phyloP scores from a whole-genome alignment of 2,329 filamentous ascomycete species.

The Ilyonectria destructans region DNA sequence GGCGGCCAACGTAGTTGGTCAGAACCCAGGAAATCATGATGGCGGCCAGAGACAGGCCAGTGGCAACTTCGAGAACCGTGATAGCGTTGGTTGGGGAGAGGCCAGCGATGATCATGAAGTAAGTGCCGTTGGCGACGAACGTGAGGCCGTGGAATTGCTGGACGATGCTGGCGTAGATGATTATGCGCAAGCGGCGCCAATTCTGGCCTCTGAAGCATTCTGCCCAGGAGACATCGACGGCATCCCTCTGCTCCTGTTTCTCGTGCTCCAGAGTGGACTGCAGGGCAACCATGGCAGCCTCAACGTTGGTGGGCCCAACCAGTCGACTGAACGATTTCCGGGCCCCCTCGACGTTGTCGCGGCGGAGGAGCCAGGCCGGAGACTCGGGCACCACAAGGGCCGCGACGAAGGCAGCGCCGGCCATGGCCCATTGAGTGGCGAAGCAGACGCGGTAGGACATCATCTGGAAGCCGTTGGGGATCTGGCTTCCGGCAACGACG shows the following conservation, averaged over 20 bases:
- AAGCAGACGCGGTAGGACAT: constrained; percentile 12
- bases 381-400: constrained; percentile 14
- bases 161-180: constrained; percentile 6
- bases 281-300: constrained; percentile 7
- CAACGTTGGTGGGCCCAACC: not conserved
- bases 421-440: constrained; percentile 17
- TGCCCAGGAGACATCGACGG: not conserved
- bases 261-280: constrained; percentile 3
- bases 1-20: not conserved
- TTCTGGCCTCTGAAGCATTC: constrained; percentile 14
- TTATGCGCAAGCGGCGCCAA: constrained; percentile 16
- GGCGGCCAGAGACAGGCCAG: not conserved
- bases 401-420: constrained; percentile 9
- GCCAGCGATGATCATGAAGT: constrained; percentile 6
- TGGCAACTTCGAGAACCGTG: not conserved
- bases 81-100: not conserved
- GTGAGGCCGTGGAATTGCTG: constrained; percentile 10
- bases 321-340: constrained; percentile 1
- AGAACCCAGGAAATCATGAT: constrained; percentile 5
- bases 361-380: constrained; percentile 9
- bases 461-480: not conserved
- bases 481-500: not conserved
- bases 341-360: not conserved
- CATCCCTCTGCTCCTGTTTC: not conserved
- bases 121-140: not conserved